Conservation (phyloP, 2,329 filamentous ascomycete species). For the Sporothrix globosa region DNA sequence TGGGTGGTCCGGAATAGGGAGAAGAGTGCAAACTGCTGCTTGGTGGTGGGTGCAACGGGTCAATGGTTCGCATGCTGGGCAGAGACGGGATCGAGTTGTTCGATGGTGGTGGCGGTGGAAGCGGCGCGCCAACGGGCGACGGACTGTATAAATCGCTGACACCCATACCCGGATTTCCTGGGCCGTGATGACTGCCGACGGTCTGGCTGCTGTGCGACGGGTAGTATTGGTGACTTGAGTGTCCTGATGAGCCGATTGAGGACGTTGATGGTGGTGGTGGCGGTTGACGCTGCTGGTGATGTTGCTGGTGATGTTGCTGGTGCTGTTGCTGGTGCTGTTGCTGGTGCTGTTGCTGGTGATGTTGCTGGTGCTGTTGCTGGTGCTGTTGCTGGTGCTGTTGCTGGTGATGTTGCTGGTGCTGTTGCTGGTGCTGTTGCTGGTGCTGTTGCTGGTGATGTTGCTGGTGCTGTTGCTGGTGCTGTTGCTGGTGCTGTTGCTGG, state of each 20-base stretch:
- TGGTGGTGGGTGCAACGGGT: constrained; percentile 36
- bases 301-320: not conserved
- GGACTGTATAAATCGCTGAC: constrained; percentile 37
- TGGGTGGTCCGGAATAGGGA: constrained; percentile 36
- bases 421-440: not conserved
- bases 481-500: not conserved
- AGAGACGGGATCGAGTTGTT: constrained; percentile 33
- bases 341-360: not conserved
- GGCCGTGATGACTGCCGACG: constrained; percentile 20
- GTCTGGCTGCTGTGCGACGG: constrained; percentile 1
- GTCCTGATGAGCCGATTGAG: not conserved
- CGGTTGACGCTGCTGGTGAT: not conserved
- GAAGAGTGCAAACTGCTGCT: constrained; percentile 33
- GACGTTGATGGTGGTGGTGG: constrained; percentile 25
- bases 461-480: not conserved
- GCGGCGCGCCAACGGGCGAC: constrained; percentile 32
- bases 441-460: not conserved
- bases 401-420: not conserved
- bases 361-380: too few relatives aligned
- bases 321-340: not conserved
- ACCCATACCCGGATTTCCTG: constrained; percentile 25
- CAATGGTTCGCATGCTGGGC: constrained; percentile 40
- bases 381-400: constrained; percentile 23
- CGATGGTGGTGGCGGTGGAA: constrained; percentile 2
- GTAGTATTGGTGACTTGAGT: constrained; percentile 25